phyloP scores from a whole-genome alignment of 1,284 basidiomycete genomes.

The Cerrena zonata region DNA sequence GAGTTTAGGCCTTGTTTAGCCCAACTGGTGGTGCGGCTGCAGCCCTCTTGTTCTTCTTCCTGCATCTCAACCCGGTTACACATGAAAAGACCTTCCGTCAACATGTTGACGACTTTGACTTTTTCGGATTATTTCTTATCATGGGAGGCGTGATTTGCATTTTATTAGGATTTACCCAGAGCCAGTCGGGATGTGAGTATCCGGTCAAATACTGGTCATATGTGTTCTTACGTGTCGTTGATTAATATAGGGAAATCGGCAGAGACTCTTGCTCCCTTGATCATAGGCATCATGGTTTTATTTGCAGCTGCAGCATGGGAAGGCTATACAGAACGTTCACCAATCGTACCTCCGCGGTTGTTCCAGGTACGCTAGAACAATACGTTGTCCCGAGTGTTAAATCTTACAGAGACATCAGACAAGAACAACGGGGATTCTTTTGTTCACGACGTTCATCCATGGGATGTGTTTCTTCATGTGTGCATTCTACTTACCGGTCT shows the following conservation, averaged over 20 bases:
- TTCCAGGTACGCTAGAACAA: slow-evolving; percentile 58
- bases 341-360: slow-evolving; percentile 72
- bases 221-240: slow-evolving; percentile 1
- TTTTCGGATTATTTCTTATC: slow-evolving; percentile 63
- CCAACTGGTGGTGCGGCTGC: slow-evolving; percentile 71
- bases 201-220: background rate
- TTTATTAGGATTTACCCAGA: slow-evolving; percentile 73
- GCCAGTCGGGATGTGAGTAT: slow-evolving; percentile 55
- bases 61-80: slow-evolving; percentile 71
- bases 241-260: slow-evolving; percentile 24
- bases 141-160: slow-evolving; percentile 68
- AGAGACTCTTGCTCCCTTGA: slow-evolving; percentile 65
- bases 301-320: slow-evolving; percentile 56
- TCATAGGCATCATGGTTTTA: slow-evolving; percentile 56
- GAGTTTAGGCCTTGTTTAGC: slow-evolving; percentile 32
- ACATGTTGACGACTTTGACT: slow-evolving; percentile 65
- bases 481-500: slow-evolving; percentile 66
- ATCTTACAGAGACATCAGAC: slow-evolving; percentile 44
- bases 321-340: slow-evolving; percentile 57
- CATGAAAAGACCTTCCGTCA: slow-evolving; percentile 47
- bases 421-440: slow-evolving; percentile 64
- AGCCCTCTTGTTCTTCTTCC: slow-evolving; percentile 63
- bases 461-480: slow-evolving; percentile 61
- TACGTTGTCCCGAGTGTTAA: too few relatives aligned
- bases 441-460: slow-evolving; percentile 59